Base-by-base conservation (phyloP, 495 filamentous ascomycete species). In the Aspergillus nanangensis region DNA sequence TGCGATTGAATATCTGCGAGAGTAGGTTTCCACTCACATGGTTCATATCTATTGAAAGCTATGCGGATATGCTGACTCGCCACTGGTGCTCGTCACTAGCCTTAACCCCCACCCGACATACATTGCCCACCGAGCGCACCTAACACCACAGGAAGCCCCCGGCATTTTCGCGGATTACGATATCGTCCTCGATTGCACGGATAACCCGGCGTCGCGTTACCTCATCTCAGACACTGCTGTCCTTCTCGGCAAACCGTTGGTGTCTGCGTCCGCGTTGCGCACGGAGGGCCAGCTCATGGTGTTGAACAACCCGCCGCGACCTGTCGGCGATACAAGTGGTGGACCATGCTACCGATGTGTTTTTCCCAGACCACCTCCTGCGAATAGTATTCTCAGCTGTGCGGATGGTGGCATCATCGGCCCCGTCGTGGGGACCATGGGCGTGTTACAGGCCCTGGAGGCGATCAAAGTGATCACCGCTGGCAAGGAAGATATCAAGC, bases 341-440 rank as follows among this genome's bases (percentile, higher is more conserved):
- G 83, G 88, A 0, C 90, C 91, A 1, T 98, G 93, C 66, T 98
- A 98, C 65, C 77, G 93, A 23, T 98, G 93, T 61, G 80, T 96
- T 23, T 98, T 95, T 58, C 87, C 88, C 0, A 83, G 81, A 38
- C 91, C 92, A 1, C 90, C 93, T 1, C 88, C 90, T 4, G 75
- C 87, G 0, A 82, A 82, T 31, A 86, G 77, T 35, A 80, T 95
- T 2, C 70, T 86, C 3, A 85, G 80, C 44, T 98, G 93, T 60
- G 88, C 90, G 11, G 93, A 98, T 57, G 90, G 88, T 1, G 93
- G 93, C 2, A 88, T 98, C 32, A 49, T 98, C 7, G 93, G 93
- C 0, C 88, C 93, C 0, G 92, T 96, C 0, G 93, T 98, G 0
- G 93, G 93, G 1, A 78, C 86, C 8, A 96, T 98, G 91, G 93